Percentiles rank a stretch among this genome's conserved stretches.
phyloP scores from a whole-genome alignment of 1,284 basidiomycete species.

The Termitomyces sp. region DNA sequence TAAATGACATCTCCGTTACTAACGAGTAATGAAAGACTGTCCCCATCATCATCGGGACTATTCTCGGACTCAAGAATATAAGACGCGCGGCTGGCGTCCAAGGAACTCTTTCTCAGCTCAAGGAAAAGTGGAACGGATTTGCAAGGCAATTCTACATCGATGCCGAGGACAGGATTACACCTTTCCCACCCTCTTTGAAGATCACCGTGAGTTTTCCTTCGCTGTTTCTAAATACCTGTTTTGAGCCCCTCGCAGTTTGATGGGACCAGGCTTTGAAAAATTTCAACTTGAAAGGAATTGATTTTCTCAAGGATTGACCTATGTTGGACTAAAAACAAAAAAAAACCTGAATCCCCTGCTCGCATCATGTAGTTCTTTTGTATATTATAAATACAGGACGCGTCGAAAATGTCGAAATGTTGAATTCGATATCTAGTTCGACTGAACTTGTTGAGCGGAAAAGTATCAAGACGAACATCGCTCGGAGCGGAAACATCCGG shows the following conservation, averaged over 20 bases:
- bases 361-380: background rate
- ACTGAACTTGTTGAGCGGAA: background rate
- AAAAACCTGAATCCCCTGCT: too few species aligned
- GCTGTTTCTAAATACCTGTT: background rate
- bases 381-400: background rate
- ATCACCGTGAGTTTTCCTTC: constrained; percentile 25
- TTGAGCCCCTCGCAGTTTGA: background rate
- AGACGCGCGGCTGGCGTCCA: constrained; percentile 38
- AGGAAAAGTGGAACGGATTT: constrained; percentile 27
- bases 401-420: background rate
- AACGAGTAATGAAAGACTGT: constrained; percentile 26
- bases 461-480: background rate
- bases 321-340: background rate
- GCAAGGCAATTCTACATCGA: constrained; percentile 30
- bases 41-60: constrained; percentile 39
- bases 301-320: too few species aligned
- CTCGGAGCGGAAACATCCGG: constrained; percentile 17
- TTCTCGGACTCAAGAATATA: constrained; percentile 46
- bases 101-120: constrained; percentile 40
- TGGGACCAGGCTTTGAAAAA: background rate
- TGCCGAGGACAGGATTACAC: constrained; percentile 27
- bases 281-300: background rate
- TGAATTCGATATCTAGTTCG: background rate
- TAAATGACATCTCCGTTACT: background rate
- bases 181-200: constrained; percentile 36